Conservation (phyloP, 352 stramenopile genomes). For the Aphanomyces euteiches region DNA sequence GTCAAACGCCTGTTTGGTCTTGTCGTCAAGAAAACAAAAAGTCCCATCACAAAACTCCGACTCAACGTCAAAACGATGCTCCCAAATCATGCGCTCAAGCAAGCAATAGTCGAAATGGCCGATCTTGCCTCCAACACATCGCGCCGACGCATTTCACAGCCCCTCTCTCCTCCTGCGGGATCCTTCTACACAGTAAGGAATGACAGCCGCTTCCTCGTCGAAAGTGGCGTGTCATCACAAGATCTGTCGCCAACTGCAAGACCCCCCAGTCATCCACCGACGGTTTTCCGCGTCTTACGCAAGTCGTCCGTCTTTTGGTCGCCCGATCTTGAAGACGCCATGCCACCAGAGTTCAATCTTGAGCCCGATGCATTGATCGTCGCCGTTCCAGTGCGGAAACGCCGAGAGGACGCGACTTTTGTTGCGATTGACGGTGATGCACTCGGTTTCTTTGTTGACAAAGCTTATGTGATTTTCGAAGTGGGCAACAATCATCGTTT, state of each 20-base stretch:
- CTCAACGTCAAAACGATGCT: neutral
- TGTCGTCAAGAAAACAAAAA: slow-evolving; percentile 84
- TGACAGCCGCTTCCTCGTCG: neutral
- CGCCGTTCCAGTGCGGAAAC: neutral
- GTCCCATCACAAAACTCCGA: slow-evolving; percentile 51
- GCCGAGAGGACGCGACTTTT: neutral
- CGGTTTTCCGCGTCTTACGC: neutral
- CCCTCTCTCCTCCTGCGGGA: neutral
- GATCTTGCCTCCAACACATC: neutral
- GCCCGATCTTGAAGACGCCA: neutral
- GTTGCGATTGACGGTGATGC: slow-evolving; percentile 1
- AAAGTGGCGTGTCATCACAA: neutral
- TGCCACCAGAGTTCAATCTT: neutral
- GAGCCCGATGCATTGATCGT: neutral
- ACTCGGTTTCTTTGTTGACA: neutral
- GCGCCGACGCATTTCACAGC: too few relatives aligned
- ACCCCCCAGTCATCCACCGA: neutral
- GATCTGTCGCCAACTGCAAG: neutral
- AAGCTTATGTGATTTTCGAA: neutral
- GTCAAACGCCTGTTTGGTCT: slow-evolving; percentile 51
- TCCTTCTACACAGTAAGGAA: neutral
- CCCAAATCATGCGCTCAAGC: slow-evolving; percentile 23
- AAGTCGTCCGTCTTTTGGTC: neutral
- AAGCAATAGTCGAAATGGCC: slow-evolving; percentile 17
- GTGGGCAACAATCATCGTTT: too few relatives aligned